Evolutionary conservation across 2,329 filamentous ascomycete species (phyloP).

Genomic region (Colletotrichum liriopes): DNA sequence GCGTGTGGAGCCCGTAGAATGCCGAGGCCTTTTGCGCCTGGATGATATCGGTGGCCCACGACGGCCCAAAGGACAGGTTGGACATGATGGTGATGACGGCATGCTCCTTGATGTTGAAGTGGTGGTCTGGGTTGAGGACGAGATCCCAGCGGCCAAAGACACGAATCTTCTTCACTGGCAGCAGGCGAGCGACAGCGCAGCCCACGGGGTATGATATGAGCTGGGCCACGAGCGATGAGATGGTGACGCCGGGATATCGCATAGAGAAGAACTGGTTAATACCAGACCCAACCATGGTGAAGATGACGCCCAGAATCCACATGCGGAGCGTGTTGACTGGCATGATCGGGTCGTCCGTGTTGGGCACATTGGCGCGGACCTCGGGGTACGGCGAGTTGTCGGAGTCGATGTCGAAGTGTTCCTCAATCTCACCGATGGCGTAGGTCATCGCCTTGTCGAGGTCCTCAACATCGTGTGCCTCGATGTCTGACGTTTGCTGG

Average conservation of each 20-base stretch:
- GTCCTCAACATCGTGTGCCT: slow-evolving; percentile 12
- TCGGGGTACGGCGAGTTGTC: slow-evolving; percentile 54
- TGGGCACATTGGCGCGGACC: slow-evolving; percentile 59
- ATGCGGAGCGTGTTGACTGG: slow-evolving; percentile 56
- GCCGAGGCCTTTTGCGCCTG: slow-evolving; percentile 61
- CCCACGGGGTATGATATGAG: slow-evolving; percentile 57
- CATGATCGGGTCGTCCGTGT: slow-evolving; percentile 54
- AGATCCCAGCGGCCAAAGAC: slow-evolving; percentile 52
- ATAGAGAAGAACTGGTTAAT: slow-evolving; percentile 58
- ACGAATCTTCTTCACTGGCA: slow-evolving; percentile 53
- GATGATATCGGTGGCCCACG: slow-evolving; percentile 61
- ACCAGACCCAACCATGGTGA: slow-evolving; percentile 50
- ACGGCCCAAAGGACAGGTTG: slow-evolving; percentile 61
- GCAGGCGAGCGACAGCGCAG: slow-evolving; percentile 51
- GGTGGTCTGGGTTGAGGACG: slow-evolving; percentile 62
- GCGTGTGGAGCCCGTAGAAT: slow-evolving; percentile 56
- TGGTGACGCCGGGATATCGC: slow-evolving; percentile 55
- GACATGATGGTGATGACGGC: slow-evolving; percentile 68
- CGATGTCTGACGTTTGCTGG: slow-evolving; percentile 12
- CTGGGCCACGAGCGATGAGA: slow-evolving; percentile 56
- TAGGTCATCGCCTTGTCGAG: slow-evolving; percentile 35
- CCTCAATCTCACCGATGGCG: slow-evolving; percentile 34
- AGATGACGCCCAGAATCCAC: slow-evolving; percentile 54
- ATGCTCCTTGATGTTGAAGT: slow-evolving; percentile 69
- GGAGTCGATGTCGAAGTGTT: slow-evolving; percentile 37